A percentile compares a stretch with the other conserved stretches of the same genome.
These are phyloP conservation scores for Boletus insuetus DNA, from an alignment of 768 basidiomycete species.

Conservation along the genomic window DNA sequence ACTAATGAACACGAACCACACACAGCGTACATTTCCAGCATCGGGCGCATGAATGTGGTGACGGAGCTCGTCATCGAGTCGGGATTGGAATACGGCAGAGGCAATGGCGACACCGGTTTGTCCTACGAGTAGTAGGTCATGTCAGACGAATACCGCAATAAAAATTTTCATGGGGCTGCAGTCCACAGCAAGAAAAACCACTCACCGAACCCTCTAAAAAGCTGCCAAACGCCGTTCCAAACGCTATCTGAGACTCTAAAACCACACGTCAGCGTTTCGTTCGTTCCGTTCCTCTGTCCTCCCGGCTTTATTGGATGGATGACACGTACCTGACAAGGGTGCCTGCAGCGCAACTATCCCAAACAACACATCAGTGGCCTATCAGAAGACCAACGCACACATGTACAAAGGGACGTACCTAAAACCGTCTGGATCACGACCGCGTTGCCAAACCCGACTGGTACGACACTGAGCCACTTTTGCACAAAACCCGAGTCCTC, in stretches of 20 bases:
- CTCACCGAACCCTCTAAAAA: slow-evolving; percentile 17
- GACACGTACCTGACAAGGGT: not conserved
- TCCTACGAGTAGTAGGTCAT: not conserved
- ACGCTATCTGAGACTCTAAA: slow-evolving; percentile 18
- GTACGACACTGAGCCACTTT: no score
- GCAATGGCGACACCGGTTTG: slow-evolving; percentile 21
- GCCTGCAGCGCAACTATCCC: slow-evolving; percentile 1
- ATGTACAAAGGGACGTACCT: not conserved
- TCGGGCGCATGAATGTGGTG: slow-evolving; percentile 9
- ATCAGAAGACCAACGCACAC: not conserved
- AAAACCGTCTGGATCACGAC: not conserved
- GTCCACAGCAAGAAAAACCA: not conserved
- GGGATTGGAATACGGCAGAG: slow-evolving; percentile 21
- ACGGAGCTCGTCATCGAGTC: slow-evolving; percentile 14
- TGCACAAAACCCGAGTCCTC: no score
- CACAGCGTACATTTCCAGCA: slow-evolving; percentile 4
- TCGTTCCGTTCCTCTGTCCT: not conserved
- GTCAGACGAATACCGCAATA: not conserved
- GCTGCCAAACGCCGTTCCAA: no score
- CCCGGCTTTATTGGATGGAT: no score
- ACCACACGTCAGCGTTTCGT: not conserved
- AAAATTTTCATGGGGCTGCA: no score
- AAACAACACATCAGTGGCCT: not conserved
- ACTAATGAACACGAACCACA: not conserved
- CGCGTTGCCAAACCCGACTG: no score